Base-by-base conservation (phyloP, 805 yeast genomes). In the Wickerhamomyces ciferrii region DNA sequence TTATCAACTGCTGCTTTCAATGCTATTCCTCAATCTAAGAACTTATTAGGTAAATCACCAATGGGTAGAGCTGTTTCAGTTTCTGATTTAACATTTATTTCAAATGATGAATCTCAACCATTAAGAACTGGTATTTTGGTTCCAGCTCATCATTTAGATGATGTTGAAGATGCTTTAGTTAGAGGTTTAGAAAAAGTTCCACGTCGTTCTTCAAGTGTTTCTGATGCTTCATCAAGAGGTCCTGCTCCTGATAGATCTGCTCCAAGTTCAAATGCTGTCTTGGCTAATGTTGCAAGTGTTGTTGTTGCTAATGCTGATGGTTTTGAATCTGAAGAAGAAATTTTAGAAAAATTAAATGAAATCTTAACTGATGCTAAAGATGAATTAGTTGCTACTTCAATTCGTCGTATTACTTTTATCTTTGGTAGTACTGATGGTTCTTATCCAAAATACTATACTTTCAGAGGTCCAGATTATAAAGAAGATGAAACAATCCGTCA, bases 401-500 rank as follows among this genome's bases (percentile, higher is more conserved):
- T 95, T 50, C 92, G 99, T 71, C 91, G 99, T 75, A 76, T 94
- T 47, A 87, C 99, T 2, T 89, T 94, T 69, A 87, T 90, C 49
- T 75, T 94, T 56, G 96, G 96, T 50, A 81, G 83, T 64, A 78
- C 75, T 45, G 82, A 81, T 59, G 98, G 98, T 53, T 66, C 86
- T 43, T 91, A 92, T 68, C 99, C 99, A 58, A 87, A 86, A 68
- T 94, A 92, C 74, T 94, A 84, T 74, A 94, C 98, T 35, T 94
- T 88, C 79, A 87, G 87, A 61, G 96, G 92, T 51, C 96, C 96
- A 44, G 76, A 76, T 34, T 94, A 86, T 64, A 60, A 58, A 32
- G 99, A 94, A 71, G 96, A 94, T 71, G 81, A 84, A 69, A 91
- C 91, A 19, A 87, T 94, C 65, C 90, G 99, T 74, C 97, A 94